Percentiles rank a stretch among this genome's conserved stretches.
These are phyloP conservation scores for Xylaria telfairii DNA, from an alignment of 495 filamentous ascomycete genomes.

Conservation along the genomic window DNA sequence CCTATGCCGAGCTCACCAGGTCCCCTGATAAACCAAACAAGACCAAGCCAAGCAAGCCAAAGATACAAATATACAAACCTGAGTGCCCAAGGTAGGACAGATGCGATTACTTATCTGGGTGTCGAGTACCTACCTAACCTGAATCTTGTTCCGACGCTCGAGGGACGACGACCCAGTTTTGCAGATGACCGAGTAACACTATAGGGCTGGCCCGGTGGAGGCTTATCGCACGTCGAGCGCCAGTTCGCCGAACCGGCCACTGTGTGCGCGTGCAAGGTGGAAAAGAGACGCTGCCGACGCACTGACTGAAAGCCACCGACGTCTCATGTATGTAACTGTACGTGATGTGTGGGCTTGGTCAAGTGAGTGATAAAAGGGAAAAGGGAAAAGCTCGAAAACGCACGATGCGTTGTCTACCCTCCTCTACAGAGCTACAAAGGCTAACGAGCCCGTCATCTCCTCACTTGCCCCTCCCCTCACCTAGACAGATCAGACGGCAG, in stretches of 20 bases:
- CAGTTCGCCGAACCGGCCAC: neutral
- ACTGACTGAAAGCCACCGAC: conserved; percentile 10
- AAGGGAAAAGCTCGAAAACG: conserved; percentile 23
- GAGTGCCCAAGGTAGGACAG: neutral
- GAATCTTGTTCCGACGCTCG: conserved; percentile 8
- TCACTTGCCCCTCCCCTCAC: conserved; percentile 26
- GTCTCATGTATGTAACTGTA: conserved; percentile 19
- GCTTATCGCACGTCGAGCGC: conserved; percentile 13
- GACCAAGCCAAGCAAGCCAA: too few relatives aligned
- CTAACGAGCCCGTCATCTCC: conserved; percentile 5
- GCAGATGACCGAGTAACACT: conserved; percentile 14
- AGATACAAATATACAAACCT: neutral
- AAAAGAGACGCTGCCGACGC: conserved; percentile 12
- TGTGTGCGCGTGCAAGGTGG: neutral
- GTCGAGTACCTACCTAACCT: conserved; percentile 9
- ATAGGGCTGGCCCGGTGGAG: conserved; percentile 23
- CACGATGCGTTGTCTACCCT: conserved; percentile 31
- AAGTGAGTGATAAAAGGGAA: conserved; percentile 13
- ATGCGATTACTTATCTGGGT: conserved; percentile 5
- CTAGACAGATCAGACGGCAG: conserved; percentile 23
- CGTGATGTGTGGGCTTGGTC: conserved; percentile 16
- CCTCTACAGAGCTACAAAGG: conserved; percentile 24
- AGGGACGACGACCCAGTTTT: conserved; percentile 10
- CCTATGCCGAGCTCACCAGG: neutral
- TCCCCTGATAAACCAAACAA: conserved; percentile 8